These are phyloP conservation scores for Blumeriella jaapii DNA, from an alignment of 2,329 filamentous ascomycete species.

Conservation along the genomic window DNA sequence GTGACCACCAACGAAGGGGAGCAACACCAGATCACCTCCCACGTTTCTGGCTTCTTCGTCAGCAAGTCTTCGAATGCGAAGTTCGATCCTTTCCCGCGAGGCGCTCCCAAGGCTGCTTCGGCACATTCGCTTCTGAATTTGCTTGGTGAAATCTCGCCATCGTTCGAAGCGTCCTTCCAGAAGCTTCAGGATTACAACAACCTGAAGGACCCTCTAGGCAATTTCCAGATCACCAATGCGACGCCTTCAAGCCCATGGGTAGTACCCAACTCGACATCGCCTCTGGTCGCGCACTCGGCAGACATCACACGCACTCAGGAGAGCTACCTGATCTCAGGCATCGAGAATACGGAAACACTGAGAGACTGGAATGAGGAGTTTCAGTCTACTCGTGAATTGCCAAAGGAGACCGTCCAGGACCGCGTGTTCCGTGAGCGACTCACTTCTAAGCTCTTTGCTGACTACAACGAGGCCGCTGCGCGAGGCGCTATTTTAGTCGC, in stretches of 20 bases:
- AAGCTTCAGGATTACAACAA: slow-evolving; percentile 76
- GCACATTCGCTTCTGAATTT: slow-evolving; percentile 81
- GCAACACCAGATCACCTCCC: slow-evolving; percentile 84
- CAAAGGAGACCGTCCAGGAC: slow-evolving; percentile 88
- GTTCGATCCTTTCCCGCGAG: slow-evolving; percentile 80
- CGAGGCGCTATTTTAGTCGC: slow-evolving; percentile 87
- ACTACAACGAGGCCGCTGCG: slow-evolving; percentile 92
- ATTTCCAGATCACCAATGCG: slow-evolving; percentile 91
- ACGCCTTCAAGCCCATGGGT: slow-evolving; percentile 89
- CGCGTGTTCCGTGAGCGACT: slow-evolving; percentile 90
- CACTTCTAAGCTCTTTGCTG: slow-evolving; percentile 90
- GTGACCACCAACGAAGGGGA: slow-evolving; percentile 90
- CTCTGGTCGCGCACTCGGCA: slow-evolving; percentile 58
- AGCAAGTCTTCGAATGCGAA: slow-evolving; percentile 93
- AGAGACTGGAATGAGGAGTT: slow-evolving; percentile 99
- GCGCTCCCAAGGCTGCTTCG: slow-evolving; percentile 63
- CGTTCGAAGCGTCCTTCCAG: slow-evolving; percentile 66
- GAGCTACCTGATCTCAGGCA: slow-evolving; percentile 77
- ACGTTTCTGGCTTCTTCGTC: slow-evolving; percentile 91
- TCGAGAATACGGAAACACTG: slow-evolving; percentile 87
- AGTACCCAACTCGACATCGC: slow-evolving; percentile 56
- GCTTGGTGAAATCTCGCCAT: slow-evolving; percentile 68
- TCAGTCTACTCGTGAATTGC: slow-evolving; percentile 88
- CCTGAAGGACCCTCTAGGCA: slow-evolving; percentile 75
- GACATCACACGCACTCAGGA: slow-evolving; percentile 89